Evolutionary conservation across 352 stramenopile species (phyloP).

Genomic region (Globisporangium mamillatum): DNA sequence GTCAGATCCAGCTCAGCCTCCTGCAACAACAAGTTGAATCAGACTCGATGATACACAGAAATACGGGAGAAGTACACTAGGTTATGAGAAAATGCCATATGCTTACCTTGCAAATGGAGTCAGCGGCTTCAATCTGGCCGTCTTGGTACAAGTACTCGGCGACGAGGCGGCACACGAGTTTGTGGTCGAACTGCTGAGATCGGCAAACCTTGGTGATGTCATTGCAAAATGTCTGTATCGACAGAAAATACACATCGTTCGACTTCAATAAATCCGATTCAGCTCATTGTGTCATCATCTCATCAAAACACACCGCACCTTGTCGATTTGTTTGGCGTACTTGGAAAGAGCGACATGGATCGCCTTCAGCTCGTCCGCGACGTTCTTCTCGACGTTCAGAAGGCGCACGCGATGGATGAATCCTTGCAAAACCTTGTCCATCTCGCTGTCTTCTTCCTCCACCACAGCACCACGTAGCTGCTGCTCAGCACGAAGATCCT

Average conservation of each 20-base stretch:
- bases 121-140: slow-evolving; percentile 67
- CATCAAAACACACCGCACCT: slow-evolving; percentile 30
- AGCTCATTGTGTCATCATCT: neutral
- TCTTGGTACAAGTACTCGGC: slow-evolving; percentile 81
- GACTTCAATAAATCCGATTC: neutral
- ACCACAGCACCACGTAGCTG: neutral
- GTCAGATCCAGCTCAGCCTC: slow-evolving; percentile 57
- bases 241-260: neutral
- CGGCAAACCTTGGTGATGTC: slow-evolving; percentile 69
- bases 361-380: slow-evolving; percentile 59
- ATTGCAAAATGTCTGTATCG: slow-evolving; percentile 45
- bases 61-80: neutral
- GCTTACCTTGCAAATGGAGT: slow-evolving; percentile 62
- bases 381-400: slow-evolving; percentile 71
- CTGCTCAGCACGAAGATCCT: neutral
- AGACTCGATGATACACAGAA: neutral
- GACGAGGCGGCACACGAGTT: slow-evolving; percentile 60
- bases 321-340: slow-evolving; percentile 80
- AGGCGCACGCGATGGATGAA: slow-evolving; percentile 64
- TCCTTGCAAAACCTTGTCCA: slow-evolving; percentile 59
- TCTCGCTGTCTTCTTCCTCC: slow-evolving; percentile 60
- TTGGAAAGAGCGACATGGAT: slow-evolving; percentile 75
- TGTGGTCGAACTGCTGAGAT: slow-evolving; percentile 59
- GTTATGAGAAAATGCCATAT: neutral
- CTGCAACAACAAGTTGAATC: slow-evolving; percentile 23